Evolutionary conservation across 202 grass and related monocot species (phyloP).

Genomic region (Bolboschoenoplectus hybrid): DNA sequence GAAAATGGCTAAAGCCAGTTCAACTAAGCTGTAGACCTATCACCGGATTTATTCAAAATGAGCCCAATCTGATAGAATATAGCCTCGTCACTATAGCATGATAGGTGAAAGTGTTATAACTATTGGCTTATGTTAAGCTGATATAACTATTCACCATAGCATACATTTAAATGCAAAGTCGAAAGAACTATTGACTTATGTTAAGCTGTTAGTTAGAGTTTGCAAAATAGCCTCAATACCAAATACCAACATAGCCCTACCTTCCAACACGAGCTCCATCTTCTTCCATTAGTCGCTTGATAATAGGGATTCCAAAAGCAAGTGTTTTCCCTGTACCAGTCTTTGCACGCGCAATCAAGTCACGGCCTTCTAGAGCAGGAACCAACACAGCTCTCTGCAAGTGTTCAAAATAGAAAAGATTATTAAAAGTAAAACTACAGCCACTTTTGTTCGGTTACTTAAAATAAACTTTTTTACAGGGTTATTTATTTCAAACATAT

Average conservation of each 20-base stretch:
- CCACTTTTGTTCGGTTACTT: not conserved
- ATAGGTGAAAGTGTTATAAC: not conserved
- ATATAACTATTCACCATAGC: not conserved
- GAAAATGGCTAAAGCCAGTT: not conserved
- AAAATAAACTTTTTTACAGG: not conserved
- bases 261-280: constrained; percentile 50
- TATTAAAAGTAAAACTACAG: not conserved
- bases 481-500: not conserved
- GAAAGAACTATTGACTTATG: not conserved
- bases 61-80: not conserved
- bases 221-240: not conserved
- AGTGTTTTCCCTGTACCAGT: constrained; percentile 96
- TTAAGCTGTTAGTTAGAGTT: constrained; percentile 12
- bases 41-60: constrained; percentile 28
- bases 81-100: not conserved
- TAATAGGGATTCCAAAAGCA: constrained; percentile 97
- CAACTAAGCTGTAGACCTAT: constrained; percentile 6
- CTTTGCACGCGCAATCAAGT: constrained; percentile 95
- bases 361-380: constrained; percentile 86
- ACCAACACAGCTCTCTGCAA: constrained; percentile 86
- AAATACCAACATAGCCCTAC: constrained; percentile 40
- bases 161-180: not conserved
- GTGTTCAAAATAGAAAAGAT: constrained; percentile 31
- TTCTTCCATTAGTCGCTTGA: constrained; percentile 76
- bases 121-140: not conserved